Evolutionary conservation across 495 filamentous ascomycete species (phyloP).

Genomic region (Penicillium malachiteum): DNA sequence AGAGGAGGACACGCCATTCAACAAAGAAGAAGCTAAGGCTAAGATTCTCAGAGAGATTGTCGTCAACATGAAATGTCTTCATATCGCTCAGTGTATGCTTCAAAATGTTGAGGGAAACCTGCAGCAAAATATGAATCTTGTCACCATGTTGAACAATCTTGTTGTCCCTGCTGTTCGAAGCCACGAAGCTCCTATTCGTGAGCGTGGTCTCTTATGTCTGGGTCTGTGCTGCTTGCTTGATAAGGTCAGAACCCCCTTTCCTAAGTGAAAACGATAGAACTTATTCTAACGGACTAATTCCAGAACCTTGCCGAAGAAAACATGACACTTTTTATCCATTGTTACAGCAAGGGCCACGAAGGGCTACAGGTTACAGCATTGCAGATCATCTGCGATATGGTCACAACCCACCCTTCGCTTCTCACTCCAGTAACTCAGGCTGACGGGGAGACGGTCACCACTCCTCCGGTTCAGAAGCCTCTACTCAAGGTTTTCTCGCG

Average conservation of each 20-base stretch:
- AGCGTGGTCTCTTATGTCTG: slow-evolving; percentile 83
- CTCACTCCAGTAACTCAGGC: slow-evolving; percentile 50
- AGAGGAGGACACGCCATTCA: slow-evolving; percentile 48
- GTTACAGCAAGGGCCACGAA: slow-evolving; percentile 89
- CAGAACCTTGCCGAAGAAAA: slow-evolving; percentile 88
- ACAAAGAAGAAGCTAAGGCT: slow-evolving; percentile 71
- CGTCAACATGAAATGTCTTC: slow-evolving; percentile 97
- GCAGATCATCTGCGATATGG: slow-evolving; percentile 91
- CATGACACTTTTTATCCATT: slow-evolving; percentile 89
- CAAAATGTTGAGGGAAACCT: slow-evolving; percentile 83
- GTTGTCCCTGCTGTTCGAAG: slow-evolving; percentile 92
- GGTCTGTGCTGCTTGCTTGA: slow-evolving; percentile 91
- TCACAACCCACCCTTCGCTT: slow-evolving; percentile 79
- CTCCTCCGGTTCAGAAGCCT: slow-evolving; percentile 51
- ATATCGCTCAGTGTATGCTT: slow-evolving; percentile 97
- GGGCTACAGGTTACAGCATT: slow-evolving; percentile 84
- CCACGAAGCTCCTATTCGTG: slow-evolving; percentile 89
- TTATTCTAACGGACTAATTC: slow-evolving; percentile 11
- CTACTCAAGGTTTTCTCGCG: slow-evolving; percentile 77
- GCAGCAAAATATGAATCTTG: slow-evolving; percentile 81
- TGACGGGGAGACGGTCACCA: slow-evolving; percentile 40
- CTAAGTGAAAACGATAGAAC: not conserved
- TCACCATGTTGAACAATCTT: slow-evolving; percentile 94
- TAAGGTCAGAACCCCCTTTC: slow-evolving; percentile 49
- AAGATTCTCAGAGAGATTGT: slow-evolving; percentile 87